Evolutionary conservation across 1,139 yeast genomes (phyloP).

Genomic region (Yamadazyma sp.): DNA sequence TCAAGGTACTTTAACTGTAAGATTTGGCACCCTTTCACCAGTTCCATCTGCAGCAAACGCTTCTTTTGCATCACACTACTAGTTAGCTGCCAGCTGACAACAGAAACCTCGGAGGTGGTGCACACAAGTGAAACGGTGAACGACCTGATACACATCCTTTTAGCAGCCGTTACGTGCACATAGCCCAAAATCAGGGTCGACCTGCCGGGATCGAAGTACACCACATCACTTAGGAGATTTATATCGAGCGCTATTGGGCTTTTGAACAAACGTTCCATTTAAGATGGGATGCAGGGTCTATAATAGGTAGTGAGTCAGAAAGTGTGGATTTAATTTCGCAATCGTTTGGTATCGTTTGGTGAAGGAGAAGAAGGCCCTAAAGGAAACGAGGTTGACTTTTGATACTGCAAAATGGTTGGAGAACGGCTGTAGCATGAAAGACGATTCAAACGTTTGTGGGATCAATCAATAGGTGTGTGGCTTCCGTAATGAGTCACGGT

Average conservation of each 20-base stretch:
- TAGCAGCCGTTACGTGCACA: neutral
- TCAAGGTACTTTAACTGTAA: neutral
- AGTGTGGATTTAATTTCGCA: neutral
- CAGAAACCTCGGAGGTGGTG: neutral
- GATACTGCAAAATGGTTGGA: too few relatives aligned
- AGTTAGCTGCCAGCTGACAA: neutral
- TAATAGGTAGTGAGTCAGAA: neutral
- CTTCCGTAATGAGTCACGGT: too few relatives aligned
- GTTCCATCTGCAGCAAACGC: neutral
- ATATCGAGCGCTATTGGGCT: conserved; percentile 1
- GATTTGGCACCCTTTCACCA: neutral
- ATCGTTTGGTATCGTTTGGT: neutral
- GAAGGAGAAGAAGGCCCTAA: too few relatives aligned
- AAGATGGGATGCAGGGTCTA: neutral
- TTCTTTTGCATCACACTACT: neutral
- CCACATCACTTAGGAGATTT: conserved; percentile 1
- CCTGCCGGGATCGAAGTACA: conserved; percentile 5
- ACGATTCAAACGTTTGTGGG: too few relatives aligned
- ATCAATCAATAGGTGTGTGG: too few relatives aligned
- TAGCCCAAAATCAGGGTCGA: conserved; percentile 6
- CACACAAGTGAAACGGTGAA: conserved; percentile 1
- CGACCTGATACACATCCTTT: neutral
- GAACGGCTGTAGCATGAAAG: too few relatives aligned
- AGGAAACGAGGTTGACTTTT: too few relatives aligned
- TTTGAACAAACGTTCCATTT: conserved; percentile 1